phyloP scores from a whole-genome alignment of 805 yeast species.

The Saitoella complicata region DNA sequence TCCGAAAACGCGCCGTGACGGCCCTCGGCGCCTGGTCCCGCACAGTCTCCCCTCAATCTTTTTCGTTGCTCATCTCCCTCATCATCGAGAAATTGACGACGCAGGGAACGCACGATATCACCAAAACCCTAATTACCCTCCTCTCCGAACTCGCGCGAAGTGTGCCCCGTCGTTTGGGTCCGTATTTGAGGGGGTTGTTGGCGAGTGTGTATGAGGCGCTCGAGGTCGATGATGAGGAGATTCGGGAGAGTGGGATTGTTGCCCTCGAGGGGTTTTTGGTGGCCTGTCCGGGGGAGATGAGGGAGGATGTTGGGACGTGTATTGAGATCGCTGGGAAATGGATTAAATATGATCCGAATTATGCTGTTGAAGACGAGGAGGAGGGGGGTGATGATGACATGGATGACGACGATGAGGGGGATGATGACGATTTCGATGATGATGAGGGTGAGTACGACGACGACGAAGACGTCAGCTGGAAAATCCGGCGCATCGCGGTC shows the following conservation, averaged over 20 bases:
- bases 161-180: constrained; percentile 13
- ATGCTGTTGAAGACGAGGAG: constrained; percentile 12
- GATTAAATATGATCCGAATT: constrained; percentile 33
- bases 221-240: constrained; percentile 21
- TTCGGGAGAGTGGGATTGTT: constrained; percentile 34
- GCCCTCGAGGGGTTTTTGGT: constrained; percentile 28
- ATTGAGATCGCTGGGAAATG: constrained; percentile 21
- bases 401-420: constrained; percentile 8
- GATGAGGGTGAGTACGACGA: constrained; percentile 3
- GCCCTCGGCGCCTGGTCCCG: constrained; percentile 31
- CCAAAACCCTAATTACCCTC: constrained; percentile 8
- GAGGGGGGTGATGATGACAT: constrained; percentile 3
- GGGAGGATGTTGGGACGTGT: constrained; percentile 17
- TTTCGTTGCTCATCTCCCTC: constrained; percentile 13
- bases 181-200: constrained; percentile 8
- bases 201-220: constrained; percentile 16
- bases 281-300: constrained; percentile 23
- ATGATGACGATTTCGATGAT: constrained; percentile 3
- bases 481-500: constrained; percentile 38
- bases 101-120: constrained; percentile 6
- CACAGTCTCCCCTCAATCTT: constrained; percentile 16
- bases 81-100: constrained; percentile 4
- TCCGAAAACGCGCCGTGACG: constrained; percentile 34
- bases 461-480: constrained; percentile 40
- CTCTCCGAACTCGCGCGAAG: constrained; percentile 17